Evolutionary conservation across 768 basidiomycete genomes (phyloP), one percentile per base, ranked within the genome.

Genomic region (Agaricus blazei): DNA sequence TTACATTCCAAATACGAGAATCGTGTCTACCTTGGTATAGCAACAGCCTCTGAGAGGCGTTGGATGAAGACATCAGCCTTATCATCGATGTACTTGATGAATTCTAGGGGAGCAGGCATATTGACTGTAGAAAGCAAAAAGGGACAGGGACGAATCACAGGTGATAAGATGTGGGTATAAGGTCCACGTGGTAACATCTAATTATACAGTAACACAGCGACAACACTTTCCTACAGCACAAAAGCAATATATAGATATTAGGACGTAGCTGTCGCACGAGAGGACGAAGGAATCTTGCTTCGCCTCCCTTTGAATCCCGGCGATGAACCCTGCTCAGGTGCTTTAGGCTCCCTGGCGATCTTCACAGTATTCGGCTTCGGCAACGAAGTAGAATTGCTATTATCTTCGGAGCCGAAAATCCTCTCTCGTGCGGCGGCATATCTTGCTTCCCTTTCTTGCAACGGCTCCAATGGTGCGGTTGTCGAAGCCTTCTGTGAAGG

Each of bases 21-120:
- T 56, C 9, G 34, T 23, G 83, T 86, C 86, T 85, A 60, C 69
- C 68, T 68, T 27, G 90, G 90, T 59, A 96, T 95, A 15, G 84
- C 82, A 50, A 96, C 91, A 15, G 93, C 92, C 36, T 88, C 80
- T 3, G 82, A 74, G 27, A 96, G 83, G 46, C 93, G 80, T 58
- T 84, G 71, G 57, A 98, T 89, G 65, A 94, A 95, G 26, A 72
- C 70, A 49, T 83, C 76, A 52, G 86, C 77, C 62, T 96, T 84
- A 15, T 73, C 65, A 59, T 94, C 84, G 67, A 98, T 76, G 59
- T 70, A 81, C 28, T 72, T 62, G 56, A 80, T 64, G 52, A 82
- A 77, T 51, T 77, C 74, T 24, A 68, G 24, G 24, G 80, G 79
- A n/a, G 76, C 75, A 53, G 79, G 70, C 79, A 82, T 82, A 41